Conservation (phyloP, 2,329 filamentous ascomycete genomes). For the Talaromyces piceae region DNA sequence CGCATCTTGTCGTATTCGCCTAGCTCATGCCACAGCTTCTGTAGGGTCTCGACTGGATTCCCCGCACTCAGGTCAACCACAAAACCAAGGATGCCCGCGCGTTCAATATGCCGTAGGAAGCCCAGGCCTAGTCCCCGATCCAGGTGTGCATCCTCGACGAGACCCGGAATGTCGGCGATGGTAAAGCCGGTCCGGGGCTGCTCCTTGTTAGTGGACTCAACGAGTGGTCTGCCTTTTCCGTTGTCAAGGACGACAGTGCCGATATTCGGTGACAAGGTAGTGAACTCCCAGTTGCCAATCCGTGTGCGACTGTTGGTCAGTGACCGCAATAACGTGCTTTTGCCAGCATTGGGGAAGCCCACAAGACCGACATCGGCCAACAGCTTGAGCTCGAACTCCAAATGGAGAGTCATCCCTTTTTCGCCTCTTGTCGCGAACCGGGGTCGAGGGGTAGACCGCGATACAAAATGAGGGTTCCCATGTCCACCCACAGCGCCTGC, state of each 20-base stretch:
- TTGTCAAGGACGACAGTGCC: constrained; percentile 91
- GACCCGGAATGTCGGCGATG: constrained; percentile 88
- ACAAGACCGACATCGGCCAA: constrained; percentile 93
- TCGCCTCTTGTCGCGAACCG: constrained; percentile 87
- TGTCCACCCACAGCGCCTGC: constrained; percentile 83
- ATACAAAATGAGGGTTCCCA: constrained; percentile 88
- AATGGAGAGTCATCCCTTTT: constrained; percentile 64
- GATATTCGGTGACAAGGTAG: constrained; percentile 88
- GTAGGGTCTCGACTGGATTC: constrained; percentile 69
- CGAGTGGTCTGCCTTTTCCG: constrained; percentile 64
- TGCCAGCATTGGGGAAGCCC: constrained; percentile 90
- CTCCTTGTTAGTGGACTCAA: constrained; percentile 41
- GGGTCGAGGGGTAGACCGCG: constrained; percentile 64
- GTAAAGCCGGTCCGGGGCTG: constrained; percentile 71
- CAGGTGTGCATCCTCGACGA: constrained; percentile 86
- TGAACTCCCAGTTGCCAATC: constrained; percentile 94
- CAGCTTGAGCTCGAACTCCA: constrained; percentile 89
- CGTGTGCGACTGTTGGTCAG: constrained; percentile 82
- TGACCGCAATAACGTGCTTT: constrained; percentile 82
- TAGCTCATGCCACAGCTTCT: constrained; percentile 84
- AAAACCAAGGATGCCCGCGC: constrained; percentile 86
- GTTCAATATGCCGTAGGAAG: constrained; percentile 90
- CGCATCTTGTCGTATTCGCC: constrained; percentile 78
- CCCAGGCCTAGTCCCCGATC: constrained; percentile 85
- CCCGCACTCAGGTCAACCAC: constrained; percentile 78